Percentiles rank a stretch among this genome's conserved stretches.
These are phyloP conservation scores for Ascoidea rubescens DNA, from an alignment of 805 yeast genomes.

Conservation along the genomic window DNA sequence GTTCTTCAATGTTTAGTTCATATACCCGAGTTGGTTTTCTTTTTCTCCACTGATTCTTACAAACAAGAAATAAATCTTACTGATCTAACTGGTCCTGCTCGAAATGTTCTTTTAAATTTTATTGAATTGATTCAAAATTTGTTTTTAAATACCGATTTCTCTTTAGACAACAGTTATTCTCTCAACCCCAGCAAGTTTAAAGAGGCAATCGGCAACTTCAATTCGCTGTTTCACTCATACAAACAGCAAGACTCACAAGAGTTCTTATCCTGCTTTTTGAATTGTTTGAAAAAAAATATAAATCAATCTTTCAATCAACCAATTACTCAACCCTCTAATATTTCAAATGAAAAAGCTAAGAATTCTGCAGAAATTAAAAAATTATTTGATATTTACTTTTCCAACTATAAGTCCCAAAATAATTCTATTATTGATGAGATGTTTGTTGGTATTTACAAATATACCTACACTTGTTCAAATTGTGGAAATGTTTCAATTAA, in stretches of 20 bases:
- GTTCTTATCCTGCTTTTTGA: slow-evolving; percentile 73
- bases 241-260: slow-evolving; percentile 93
- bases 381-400: slow-evolving; percentile 71
- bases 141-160: slow-evolving; percentile 15
- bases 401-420: slow-evolving; percentile 62
- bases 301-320: slow-evolving; percentile 78
- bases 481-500: slow-evolving; percentile 74
- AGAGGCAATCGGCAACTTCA: slow-evolving; percentile 61
- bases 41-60: slow-evolving; percentile 51
- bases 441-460: slow-evolving; percentile 83
- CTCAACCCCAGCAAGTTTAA: slow-evolving; percentile 82
- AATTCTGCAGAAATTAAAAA: slow-evolving; percentile 34
- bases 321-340: slow-evolving; percentile 76
- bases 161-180: slow-evolving; percentile 22
- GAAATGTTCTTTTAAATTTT: slow-evolving; percentile 69
- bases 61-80: slow-evolving; percentile 52
- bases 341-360: slow-evolving; percentile 43
- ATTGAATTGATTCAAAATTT: slow-evolving; percentile 50
- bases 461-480: slow-evolving; percentile 77
- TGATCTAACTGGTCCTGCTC: slow-evolving; percentile 80
- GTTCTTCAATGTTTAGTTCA: slow-evolving; percentile 85
- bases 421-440: slow-evolving; percentile 77
- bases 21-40: slow-evolving; percentile 67
- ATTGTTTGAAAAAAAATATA: slow-evolving; percentile 85
- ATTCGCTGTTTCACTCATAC: slow-evolving; percentile 66